Conservation (phyloP, 2,329 filamentous ascomycete species). For the Monosporascus sp. region DNA sequence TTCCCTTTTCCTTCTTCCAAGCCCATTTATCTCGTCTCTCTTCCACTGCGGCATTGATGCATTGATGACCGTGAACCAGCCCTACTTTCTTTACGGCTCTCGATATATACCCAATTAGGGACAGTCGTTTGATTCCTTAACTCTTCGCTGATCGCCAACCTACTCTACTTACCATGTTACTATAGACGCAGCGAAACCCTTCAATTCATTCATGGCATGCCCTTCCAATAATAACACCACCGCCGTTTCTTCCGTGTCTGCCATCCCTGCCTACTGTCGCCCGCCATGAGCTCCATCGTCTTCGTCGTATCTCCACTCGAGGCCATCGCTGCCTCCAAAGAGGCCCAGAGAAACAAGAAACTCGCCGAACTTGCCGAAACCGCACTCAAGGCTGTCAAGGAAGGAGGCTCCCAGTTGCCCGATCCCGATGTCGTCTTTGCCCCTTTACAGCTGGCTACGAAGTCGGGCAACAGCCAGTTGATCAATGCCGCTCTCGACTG, state of each 20-base stretch:
- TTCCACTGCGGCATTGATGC: too few species aligned
- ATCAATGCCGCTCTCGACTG: slow-evolving; percentile 91
- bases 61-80: too few species aligned
- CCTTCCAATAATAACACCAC: background rate
- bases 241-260: background rate
- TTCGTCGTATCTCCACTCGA: slow-evolving; percentile 94
- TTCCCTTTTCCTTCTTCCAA: too few species aligned
- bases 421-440: slow-evolving; percentile 90
- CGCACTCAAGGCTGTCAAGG: slow-evolving; percentile 80
- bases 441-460: slow-evolving; percentile 83
- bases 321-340: slow-evolving; percentile 84
- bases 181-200: too few species aligned
- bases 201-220: background rate
- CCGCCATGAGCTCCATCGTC: slow-evolving; percentile 85
- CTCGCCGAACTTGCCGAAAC: slow-evolving; percentile 75
- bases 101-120: too few species aligned
- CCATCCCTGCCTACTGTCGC: slow-evolving; percentile 26
- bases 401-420: slow-evolving; percentile 73
- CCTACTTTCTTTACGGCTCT: too few species aligned
- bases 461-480: slow-evolving; percentile 76
- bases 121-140: too few species aligned
- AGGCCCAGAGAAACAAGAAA: slow-evolving; percentile 81
- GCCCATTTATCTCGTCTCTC: too few species aligned
- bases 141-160: too few species aligned
- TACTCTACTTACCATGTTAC: too few species aligned